Conservation (phyloP, 495 filamentous ascomycete genomes). For the Lophium mytilinum region DNA sequence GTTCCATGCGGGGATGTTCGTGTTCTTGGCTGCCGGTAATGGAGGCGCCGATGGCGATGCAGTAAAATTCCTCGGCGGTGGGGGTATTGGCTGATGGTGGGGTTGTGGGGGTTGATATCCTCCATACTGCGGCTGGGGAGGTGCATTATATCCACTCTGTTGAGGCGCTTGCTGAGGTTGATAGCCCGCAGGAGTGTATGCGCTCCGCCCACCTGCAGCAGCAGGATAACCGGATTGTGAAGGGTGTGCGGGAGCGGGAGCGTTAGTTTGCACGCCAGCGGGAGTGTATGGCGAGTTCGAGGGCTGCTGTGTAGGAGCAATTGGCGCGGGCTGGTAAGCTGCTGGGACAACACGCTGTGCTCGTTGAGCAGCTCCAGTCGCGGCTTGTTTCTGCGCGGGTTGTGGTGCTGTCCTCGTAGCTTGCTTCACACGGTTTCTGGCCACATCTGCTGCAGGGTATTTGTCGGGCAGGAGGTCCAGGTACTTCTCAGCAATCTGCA, state of each 20-base stretch:
- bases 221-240: conserved; percentile 1
- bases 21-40: conserved; percentile 48
- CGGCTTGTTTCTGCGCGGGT: conserved; percentile 22
- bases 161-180: conserved; percentile 38
- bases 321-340: conserved; percentile 17
- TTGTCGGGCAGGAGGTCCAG: conserved; percentile 77
- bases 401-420: conserved; percentile 63
- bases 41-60: conserved; percentile 58
- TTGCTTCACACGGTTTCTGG: conserved; percentile 75
- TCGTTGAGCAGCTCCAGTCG: conserved; percentile 20
- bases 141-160: background rate
- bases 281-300: conserved; percentile 25
- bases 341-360: conserved; percentile 15
- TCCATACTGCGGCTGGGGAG: conserved; percentile 12
- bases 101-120: conserved; percentile 33
- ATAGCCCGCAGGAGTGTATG: conserved; percentile 56
- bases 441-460: conserved; percentile 83
- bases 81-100: conserved; percentile 36
- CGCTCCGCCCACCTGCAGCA: conserved; percentile 35
- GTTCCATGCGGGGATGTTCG: conserved; percentile 78
- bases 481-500: conserved; percentile 83
- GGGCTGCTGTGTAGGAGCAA: conserved; percentile 11
- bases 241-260: conserved; percentile 3
- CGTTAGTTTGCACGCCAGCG: conserved; percentile 10
- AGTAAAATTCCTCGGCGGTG: conserved; percentile 50